These are phyloP conservation scores for Clavaria fumosa DNA, from an alignment of 768 basidiomycete species.

Conservation along the genomic window DNA sequence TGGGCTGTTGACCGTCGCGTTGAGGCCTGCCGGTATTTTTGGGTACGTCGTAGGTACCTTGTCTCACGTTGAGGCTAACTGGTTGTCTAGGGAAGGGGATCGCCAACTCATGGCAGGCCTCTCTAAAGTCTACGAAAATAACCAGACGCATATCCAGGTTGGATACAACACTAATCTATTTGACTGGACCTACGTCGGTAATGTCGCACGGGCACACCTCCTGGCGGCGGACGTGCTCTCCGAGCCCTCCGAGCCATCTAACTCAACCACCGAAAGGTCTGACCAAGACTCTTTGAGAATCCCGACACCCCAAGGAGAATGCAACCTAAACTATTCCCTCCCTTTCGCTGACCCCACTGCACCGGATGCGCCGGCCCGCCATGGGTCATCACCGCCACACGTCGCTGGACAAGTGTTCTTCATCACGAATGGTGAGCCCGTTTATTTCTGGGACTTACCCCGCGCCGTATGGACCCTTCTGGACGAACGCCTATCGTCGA, in stretches of 20 bases:
- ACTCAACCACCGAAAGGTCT: constrained; percentile 16
- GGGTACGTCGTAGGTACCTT: constrained; percentile 27
- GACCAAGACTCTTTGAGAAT: constrained; percentile 21
- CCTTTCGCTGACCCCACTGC: constrained; percentile 50
- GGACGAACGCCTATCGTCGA: constrained; percentile 41
- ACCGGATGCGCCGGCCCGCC: constrained; percentile 33
- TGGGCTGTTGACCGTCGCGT: constrained; percentile 75
- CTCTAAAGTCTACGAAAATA: constrained; percentile 59
- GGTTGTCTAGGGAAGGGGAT: too few relatives aligned
- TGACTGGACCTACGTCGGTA: constrained; percentile 95
- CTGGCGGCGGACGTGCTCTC: constrained; percentile 83
- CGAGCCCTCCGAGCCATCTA: constrained; percentile 31
- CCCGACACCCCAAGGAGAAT: constrained; percentile 38
- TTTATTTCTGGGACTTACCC: constrained; percentile 92
- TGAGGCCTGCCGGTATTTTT: constrained; percentile 91
- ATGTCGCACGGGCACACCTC: constrained; percentile 87
- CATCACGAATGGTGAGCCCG: constrained; percentile 93
- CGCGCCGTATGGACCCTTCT: constrained; percentile 65
- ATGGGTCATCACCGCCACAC: constrained; percentile 41
- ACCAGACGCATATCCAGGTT: constrained; percentile 85
- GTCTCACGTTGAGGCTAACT: too few relatives aligned
- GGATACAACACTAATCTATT: constrained; percentile 88
- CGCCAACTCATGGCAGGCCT: constrained; percentile 74
- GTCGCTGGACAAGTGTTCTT: constrained; percentile 92
- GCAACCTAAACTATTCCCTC: constrained; percentile 55